These are phyloP conservation scores for Globisporangium middletonii DNA, from an alignment of 352 stramenopile genomes.

Conservation along the genomic window DNA sequence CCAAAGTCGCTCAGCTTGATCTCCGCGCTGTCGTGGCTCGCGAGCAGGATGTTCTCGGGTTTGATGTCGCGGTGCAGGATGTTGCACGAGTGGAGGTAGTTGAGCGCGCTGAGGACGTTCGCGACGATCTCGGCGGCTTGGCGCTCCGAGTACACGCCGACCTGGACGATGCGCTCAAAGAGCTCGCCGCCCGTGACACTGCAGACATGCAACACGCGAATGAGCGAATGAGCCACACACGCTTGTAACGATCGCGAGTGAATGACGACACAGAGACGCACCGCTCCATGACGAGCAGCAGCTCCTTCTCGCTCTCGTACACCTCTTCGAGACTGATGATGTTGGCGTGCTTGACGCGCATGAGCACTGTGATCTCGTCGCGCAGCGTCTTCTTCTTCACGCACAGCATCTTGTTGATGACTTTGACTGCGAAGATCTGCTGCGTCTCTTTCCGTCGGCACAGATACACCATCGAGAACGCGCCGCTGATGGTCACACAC, in stretches of 20 bases:
- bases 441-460: constrained; percentile 76
- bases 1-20: constrained; percentile 83
- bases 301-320: constrained; percentile 83
- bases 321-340: constrained; percentile 86
- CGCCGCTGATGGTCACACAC: constrained; percentile 26
- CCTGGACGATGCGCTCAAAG: constrained; percentile 79
- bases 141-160: constrained; percentile 79
- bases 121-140: constrained; percentile 67
- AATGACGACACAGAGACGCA: constrained; percentile 13
- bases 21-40: constrained; percentile 62
- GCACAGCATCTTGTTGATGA: constrained; percentile 86
- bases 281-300: constrained; percentile 86
- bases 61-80: constrained; percentile 84
- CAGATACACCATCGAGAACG: constrained; percentile 83
- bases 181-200: constrained; percentile 82
- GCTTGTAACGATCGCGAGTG: background rate
- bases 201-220: background rate
- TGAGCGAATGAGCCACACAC: background rate
- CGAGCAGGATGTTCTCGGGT: constrained; percentile 77
- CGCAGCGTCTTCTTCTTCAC: constrained; percentile 84
- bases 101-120: constrained; percentile 65
- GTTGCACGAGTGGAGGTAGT: constrained; percentile 76
- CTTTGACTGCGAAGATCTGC: constrained; percentile 81
- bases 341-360: constrained; percentile 82
- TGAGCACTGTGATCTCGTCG: constrained; percentile 84